A percentile compares a stretch with the other conserved stretches of the same genome.
phyloP scores from a whole-genome alignment of 805 yeast species.

The Saccharomycopsis sp. region DNA sequence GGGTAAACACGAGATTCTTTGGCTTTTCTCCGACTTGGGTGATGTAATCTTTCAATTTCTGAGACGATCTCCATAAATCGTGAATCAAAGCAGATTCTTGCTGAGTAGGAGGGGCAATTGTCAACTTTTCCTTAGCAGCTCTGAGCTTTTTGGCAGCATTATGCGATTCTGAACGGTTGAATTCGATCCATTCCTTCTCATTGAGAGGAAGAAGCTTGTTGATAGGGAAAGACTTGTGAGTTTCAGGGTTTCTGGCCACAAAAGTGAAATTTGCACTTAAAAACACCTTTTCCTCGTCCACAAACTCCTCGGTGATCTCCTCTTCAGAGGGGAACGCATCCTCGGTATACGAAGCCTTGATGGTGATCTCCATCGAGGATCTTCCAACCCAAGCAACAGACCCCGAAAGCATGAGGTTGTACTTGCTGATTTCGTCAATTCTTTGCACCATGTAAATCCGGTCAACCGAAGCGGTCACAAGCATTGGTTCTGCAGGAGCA shows the following conservation, averaged over 20 bases:
- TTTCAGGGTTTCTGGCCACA: constrained; percentile 90
- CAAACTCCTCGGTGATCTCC: constrained; percentile 47
- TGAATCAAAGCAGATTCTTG: constrained; percentile 72
- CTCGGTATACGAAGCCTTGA: constrained; percentile 76
- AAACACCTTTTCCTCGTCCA: constrained; percentile 64
- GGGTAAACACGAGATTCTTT: constrained; percentile 56
- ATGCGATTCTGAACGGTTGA: constrained; percentile 82
- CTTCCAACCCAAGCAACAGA: constrained; percentile 91
- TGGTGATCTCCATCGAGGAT: constrained; percentile 92
- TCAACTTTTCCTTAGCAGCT: constrained; percentile 56
- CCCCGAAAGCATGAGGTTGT: constrained; percentile 82
- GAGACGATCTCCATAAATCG: constrained; percentile 59
- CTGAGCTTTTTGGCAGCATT: constrained; percentile 79
- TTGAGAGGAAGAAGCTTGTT: constrained; percentile 71
- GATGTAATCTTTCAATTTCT: constrained; percentile 27
- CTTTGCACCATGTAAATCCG: constrained; percentile 81
- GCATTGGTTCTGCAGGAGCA: constrained; percentile 92
- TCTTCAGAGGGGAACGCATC: constrained; percentile 38
- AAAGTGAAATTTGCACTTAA: constrained; percentile 89
- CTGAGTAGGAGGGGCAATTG: constrained; percentile 65
- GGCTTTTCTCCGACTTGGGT: constrained; percentile 32
- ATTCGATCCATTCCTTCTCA: constrained; percentile 75
- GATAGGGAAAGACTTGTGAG: constrained; percentile 85
- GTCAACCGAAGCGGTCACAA: constrained; percentile 93
- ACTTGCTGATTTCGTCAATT: constrained; percentile 67